Percentiles rank a stretch among this genome's conserved stretches.
These are phyloP conservation scores for Globisporangium nagaii DNA, from an alignment of 352 stramenopile species.

Conservation along the genomic window DNA sequence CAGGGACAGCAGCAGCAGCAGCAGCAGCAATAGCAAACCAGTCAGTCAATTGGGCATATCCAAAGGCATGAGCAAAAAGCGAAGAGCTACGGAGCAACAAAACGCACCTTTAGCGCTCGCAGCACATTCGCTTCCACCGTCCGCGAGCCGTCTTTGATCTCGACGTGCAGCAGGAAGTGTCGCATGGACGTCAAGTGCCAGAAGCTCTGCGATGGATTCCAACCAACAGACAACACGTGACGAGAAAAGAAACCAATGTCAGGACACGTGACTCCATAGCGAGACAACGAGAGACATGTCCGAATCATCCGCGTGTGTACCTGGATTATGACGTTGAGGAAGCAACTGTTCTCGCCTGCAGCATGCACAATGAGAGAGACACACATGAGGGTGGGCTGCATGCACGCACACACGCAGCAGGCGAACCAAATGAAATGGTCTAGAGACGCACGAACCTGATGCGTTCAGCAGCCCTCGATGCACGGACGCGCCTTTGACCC, in stretches of 20 bases:
- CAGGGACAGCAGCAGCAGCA: not conserved
- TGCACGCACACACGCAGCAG: slow-evolving; percentile 1
- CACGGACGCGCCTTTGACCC: slow-evolving; percentile 77
- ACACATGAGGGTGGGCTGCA: not conserved
- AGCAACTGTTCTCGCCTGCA: slow-evolving; percentile 87
- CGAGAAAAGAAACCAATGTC: too few relatives aligned
- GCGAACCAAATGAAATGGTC: too few relatives aligned
- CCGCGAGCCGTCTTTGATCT: slow-evolving; percentile 72
- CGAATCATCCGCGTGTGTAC: not conserved
- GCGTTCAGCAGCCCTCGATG: slow-evolving; percentile 74
- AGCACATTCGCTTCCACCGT: slow-evolving; percentile 74
- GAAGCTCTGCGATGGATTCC: slow-evolving; percentile 75
- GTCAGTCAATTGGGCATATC: too few relatives aligned
- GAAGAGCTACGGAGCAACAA: not conserved
- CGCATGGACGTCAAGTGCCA: slow-evolving; percentile 88
- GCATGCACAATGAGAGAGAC: not conserved
- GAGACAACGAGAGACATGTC: not conserved
- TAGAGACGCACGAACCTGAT: too few relatives aligned
- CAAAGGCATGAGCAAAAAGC: not conserved
- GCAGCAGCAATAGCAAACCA: too few relatives aligned
- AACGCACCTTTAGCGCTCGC: slow-evolving; percentile 45
- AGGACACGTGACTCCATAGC: not conserved
- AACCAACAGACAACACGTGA: too few relatives aligned
- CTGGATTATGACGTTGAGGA: slow-evolving; percentile 87
- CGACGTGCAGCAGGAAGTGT: slow-evolving; percentile 79